Percentiles rank a stretch among this genome's conserved stretches.
phyloP scores from a whole-genome alignment of 176 grass and related monocot genomes.

The Cenchrus americanus region DNA sequence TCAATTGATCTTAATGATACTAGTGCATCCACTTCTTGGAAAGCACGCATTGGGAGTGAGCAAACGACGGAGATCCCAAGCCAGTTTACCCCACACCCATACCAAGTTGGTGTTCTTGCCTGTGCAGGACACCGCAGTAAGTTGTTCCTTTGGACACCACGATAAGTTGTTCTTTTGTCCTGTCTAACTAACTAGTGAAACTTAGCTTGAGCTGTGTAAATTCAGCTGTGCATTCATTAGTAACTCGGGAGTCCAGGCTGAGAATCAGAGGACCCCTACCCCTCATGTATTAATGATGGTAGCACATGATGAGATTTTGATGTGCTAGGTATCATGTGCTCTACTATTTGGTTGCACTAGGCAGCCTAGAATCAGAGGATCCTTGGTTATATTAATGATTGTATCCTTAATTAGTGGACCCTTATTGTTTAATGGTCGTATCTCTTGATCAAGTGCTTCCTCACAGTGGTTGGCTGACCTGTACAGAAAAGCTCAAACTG shows the following conservation, averaged over 20 bases:
- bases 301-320: not conserved
- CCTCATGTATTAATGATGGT: not conserved
- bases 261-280: not conserved
- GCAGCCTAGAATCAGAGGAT: no score
- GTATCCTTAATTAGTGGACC: no score
- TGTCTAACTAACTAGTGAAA: not conserved
- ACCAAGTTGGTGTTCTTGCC: not conserved
- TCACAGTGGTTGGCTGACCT: no score
- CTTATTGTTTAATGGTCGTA: no score
- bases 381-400: no score
- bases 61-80: conserved; percentile 20
- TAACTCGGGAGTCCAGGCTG: not conserved
- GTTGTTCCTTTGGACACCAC: not conserved
- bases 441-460: no score
- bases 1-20: conserved; percentile 8
- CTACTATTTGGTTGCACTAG: no score
- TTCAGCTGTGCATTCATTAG: not conserved
- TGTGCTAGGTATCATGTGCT: not conserved
- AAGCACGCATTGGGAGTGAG: not conserved
- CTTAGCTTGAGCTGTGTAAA: not conserved
- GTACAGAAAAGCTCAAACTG: no score
- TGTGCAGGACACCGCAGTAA: not conserved
- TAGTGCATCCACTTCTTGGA: not conserved
- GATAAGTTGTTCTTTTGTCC: not conserved
- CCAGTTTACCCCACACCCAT: not conserved